A percentile compares a stretch with the other conserved stretches of the same genome.
Evolutionary conservation across 768 basidiomycete genomes (phyloP).

Genomic region (Agaricus blazei): DNA sequence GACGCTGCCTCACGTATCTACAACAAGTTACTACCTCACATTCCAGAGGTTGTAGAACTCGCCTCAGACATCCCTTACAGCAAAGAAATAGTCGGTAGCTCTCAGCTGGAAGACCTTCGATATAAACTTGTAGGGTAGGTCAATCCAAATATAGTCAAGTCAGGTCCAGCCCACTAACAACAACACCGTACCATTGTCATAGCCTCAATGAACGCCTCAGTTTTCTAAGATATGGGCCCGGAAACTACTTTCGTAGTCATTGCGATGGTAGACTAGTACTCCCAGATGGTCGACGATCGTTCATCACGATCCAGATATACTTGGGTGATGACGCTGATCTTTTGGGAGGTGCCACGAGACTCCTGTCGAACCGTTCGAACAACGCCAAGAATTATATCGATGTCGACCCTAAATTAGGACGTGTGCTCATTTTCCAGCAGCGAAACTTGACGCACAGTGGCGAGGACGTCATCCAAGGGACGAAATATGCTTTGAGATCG

Average conservation of each 20-base stretch:
- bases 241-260: constrained; percentile 36
- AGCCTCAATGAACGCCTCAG: constrained; percentile 41
- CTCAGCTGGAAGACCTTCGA: constrained; percentile 18
- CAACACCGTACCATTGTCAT: background rate
- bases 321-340: constrained; percentile 31
- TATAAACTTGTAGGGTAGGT: constrained; percentile 35
- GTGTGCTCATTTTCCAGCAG: constrained; percentile 43
- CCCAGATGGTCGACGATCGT: constrained; percentile 31
- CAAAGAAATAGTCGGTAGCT: constrained; percentile 24
- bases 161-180: background rate
- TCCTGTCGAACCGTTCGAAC: constrained; percentile 20
- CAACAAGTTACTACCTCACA: constrained; percentile 29
- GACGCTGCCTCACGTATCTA: constrained; percentile 28
- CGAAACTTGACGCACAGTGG: constrained; percentile 35
- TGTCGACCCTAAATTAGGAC: constrained; percentile 36
- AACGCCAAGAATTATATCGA: constrained; percentile 24
- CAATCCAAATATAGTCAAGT: background rate
- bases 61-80: constrained; percentile 23
- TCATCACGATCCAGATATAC: constrained; percentile 42
- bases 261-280: constrained; percentile 32
- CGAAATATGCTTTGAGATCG: constrained; percentile 35
- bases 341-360: constrained; percentile 37
- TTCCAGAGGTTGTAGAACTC: constrained; percentile 32
- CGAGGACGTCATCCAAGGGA: constrained; percentile 32
- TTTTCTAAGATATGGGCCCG: constrained; percentile 38